Percentiles rank a stretch among this genome's conserved stretches.
Conservation (phyloP, 2,329 filamentous ascomycete genomes). For the Chaetomiaceae sp. region DNA sequence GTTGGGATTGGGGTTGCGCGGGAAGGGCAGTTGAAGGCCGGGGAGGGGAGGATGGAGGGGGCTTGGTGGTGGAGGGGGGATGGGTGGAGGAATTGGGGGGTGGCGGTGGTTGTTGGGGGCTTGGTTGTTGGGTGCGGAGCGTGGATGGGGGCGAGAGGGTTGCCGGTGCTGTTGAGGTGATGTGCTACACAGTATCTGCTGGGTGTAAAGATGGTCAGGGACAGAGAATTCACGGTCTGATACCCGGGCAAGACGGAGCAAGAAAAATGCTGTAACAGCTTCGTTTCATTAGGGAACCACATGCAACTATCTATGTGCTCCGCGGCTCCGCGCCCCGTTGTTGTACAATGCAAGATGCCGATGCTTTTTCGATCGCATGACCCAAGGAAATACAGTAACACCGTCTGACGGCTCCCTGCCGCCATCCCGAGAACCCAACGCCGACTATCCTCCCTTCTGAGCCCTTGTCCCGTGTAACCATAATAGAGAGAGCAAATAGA, state of each 20-base stretch:
- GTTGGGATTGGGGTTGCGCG: background rate
- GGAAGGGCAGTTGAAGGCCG: background rate
- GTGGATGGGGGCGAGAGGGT: too few relatives aligned
- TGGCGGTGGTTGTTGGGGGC: too few relatives aligned
- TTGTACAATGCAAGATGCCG: slow-evolving; percentile 3
- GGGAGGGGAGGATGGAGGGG: background rate
- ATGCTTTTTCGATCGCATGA: slow-evolving; percentile 7
- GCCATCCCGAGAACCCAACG: slow-evolving; percentile 10
- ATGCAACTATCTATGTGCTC: background rate
- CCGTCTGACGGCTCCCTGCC: background rate
- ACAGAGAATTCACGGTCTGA: too few relatives aligned
- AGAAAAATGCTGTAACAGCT: background rate
- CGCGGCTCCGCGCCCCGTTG: too few relatives aligned
- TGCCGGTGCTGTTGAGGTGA: too few relatives aligned
- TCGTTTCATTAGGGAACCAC: background rate
- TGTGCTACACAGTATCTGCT: too few relatives aligned
- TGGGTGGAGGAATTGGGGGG: too few relatives aligned
- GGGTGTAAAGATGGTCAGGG: too few relatives aligned
- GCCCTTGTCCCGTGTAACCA: background rate
- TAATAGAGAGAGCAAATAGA: background rate
- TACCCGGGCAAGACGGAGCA: too few relatives aligned
- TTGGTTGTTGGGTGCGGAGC: too few relatives aligned
- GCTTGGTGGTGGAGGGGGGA: background rate
- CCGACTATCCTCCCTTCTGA: background rate
- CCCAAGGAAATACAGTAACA: slow-evolving; percentile 5